These are phyloP conservation scores for Botrytis fabae DNA, from an alignment of 2,329 filamentous ascomycete species.

Conservation along the genomic window DNA sequence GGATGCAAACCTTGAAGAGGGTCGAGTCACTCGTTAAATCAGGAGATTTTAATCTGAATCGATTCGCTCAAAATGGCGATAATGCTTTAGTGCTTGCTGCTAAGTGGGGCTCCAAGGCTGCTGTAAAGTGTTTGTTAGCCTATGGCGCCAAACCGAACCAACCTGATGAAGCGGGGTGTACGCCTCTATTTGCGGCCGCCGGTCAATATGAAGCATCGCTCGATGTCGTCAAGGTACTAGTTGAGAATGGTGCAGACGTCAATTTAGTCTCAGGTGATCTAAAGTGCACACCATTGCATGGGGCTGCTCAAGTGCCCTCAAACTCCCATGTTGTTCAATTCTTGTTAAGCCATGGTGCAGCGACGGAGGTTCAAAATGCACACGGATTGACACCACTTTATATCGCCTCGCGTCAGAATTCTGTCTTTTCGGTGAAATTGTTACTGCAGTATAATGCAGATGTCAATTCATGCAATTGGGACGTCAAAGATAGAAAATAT, in stretches of 20 bases:
- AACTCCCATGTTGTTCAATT: constrained; percentile 15
- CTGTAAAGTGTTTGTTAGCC: constrained; percentile 20
- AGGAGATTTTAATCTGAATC: constrained; percentile 19
- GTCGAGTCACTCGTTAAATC: constrained; percentile 18
- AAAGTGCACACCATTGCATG: constrained; percentile 20
- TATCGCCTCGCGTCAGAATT: constrained; percentile 22
- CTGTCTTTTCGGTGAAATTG: constrained; percentile 18
- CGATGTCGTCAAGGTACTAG: constrained; percentile 15
- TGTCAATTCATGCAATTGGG: constrained; percentile 20
- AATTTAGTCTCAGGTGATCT: constrained; percentile 10
- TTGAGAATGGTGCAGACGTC: constrained; percentile 16
- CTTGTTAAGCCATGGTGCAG: constrained; percentile 19
- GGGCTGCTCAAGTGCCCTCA: constrained; percentile 14
- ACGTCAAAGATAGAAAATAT: constrained; percentile 20
- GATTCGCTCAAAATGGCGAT: constrained; percentile 13
- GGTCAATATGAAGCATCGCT: constrained; percentile 14
- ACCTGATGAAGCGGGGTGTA: constrained; percentile 14
- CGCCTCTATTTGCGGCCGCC: constrained; percentile 18
- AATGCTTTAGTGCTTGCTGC: constrained; percentile 21
- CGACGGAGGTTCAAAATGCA: constrained; percentile 16
- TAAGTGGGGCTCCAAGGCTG: constrained; percentile 1
- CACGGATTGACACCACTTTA: constrained; percentile 22
- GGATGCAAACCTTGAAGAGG: neutral
- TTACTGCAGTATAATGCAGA: constrained; percentile 13
- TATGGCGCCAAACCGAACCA: constrained; percentile 19